Percentiles rank a stretch among this genome's conserved stretches.
Conservation (phyloP, 768 basidiomycete genomes). For the Mycena belliarum region DNA sequence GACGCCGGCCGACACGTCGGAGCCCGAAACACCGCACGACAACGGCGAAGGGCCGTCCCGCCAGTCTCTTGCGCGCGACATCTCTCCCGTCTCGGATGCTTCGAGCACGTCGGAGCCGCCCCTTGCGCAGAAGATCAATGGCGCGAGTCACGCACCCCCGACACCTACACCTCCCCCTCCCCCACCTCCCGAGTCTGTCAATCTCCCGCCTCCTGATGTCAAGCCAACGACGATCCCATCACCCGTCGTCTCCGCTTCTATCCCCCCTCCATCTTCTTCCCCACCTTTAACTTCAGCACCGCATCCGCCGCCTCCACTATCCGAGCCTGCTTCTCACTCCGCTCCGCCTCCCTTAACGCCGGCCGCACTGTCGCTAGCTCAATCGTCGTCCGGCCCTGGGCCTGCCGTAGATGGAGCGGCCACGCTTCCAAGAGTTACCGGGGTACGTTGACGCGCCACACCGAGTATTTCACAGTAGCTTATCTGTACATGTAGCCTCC, state of each 20-base stretch:
- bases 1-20: slow-evolving; percentile 43
- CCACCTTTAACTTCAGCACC: slow-evolving; percentile 16
- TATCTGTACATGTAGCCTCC: slow-evolving; percentile 43
- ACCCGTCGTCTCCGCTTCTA: slow-evolving; percentile 11
- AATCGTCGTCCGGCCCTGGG: slow-evolving; percentile 12
- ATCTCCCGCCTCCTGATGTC: not conserved
- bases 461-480: not conserved
- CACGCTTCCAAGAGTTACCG: slow-evolving; percentile 29
- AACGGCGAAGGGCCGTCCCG: slow-evolving; percentile 32
- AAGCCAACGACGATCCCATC: not conserved
- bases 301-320: not conserved
- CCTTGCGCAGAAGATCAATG: slow-evolving; percentile 53
- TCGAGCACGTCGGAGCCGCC: slow-evolving; percentile 78
- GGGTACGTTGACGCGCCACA: slow-evolving; percentile 1
- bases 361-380: not conserved
- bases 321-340: not conserved
- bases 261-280: not conserved
- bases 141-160: slow-evolving; percentile 24
- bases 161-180: slow-evolving; percentile 13
- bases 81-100: slow-evolving; percentile 71
- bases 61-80: slow-evolving; percentile 42
- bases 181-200: not conserved
- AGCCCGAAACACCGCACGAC: slow-evolving; percentile 56
- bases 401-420: not conserved
- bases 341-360: not conserved